phyloP scores from a whole-genome alignment of 1,284 basidiomycete genomes.

The Boletus holoroseus region DNA sequence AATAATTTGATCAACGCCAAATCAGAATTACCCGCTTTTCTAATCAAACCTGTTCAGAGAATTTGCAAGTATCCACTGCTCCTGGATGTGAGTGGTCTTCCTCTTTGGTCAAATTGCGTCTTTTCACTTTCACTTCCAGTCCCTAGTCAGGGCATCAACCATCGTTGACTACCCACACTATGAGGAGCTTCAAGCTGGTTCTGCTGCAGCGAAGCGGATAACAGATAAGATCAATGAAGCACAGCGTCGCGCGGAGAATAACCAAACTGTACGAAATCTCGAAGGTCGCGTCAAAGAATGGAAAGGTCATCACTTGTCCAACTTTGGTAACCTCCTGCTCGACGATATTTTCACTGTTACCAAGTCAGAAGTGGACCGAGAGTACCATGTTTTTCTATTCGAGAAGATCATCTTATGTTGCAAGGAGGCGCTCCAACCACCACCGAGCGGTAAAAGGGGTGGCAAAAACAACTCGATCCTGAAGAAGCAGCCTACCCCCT shows the following conservation, averaged over 20 bases:
- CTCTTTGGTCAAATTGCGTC: background rate
- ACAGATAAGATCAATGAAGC: constrained; percentile 97
- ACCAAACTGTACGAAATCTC: constrained; percentile 85
- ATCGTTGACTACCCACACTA: constrained; percentile 65
- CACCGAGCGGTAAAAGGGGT: constrained; percentile 52
- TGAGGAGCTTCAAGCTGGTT: constrained; percentile 80
- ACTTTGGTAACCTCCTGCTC: constrained; percentile 89
- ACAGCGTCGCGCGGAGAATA: constrained; percentile 81
- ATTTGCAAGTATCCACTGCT: constrained; percentile 92
- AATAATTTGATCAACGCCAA: constrained; percentile 77
- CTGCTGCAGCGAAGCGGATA: constrained; percentile 85
- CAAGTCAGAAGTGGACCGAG: constrained; percentile 93
- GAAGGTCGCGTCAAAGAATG: constrained; percentile 92
- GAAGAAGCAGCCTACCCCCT: constrained; percentile 57
- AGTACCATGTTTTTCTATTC: constrained; percentile 98
- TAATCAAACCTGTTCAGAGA: constrained; percentile 88
- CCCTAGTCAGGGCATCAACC: constrained; percentile 71
- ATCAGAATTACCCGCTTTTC: constrained; percentile 84
- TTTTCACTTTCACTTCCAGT: constrained; percentile 37
- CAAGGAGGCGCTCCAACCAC: constrained; percentile 68
- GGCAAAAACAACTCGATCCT: constrained; percentile 72
- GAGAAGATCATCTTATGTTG: constrained; percentile 99
- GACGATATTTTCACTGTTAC: constrained; percentile 96
- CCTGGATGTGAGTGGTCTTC: constrained; percentile 68
- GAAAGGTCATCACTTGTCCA: constrained; percentile 95